phyloP scores from a whole-genome alignment of 2,329 filamentous ascomycete species.

The Pseudocercospora ulei region DNA sequence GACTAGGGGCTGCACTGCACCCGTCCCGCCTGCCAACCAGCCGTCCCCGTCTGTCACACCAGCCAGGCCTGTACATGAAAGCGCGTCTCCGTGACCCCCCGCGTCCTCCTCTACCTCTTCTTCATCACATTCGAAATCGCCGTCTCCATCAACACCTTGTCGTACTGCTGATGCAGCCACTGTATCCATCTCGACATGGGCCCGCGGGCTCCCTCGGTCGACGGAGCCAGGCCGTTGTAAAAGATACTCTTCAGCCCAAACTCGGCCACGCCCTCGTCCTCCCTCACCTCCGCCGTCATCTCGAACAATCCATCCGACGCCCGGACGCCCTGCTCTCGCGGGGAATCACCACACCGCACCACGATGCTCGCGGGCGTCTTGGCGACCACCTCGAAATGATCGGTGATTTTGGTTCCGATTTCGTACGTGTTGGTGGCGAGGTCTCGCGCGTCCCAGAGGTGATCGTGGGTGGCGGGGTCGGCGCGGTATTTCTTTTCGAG shows the following conservation, averaged over 20 bases:
- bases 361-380: slow-evolving; percentile 53
- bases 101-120: slow-evolving; percentile 8
- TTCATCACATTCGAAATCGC: slow-evolving; percentile 37
- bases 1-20: slow-evolving; percentile 24
- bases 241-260: slow-evolving; percentile 57
- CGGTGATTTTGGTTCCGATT: slow-evolving; percentile 54
- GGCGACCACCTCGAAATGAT: slow-evolving; percentile 63
- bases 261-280: slow-evolving; percentile 51
- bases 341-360: slow-evolving; percentile 57
- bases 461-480: slow-evolving; percentile 45
- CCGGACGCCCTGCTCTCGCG: slow-evolving; percentile 48
- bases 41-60: too few relatives aligned
- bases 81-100: neutral
- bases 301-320: slow-evolving; percentile 57
- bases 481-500: slow-evolving; percentile 51
- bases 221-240: slow-evolving; percentile 45
- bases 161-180: slow-evolving; percentile 48
- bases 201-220: slow-evolving; percentile 29
- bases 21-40: too few relatives aligned
- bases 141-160: slow-evolving; percentile 50
- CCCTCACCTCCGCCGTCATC: slow-evolving; percentile 53
- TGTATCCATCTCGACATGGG: slow-evolving; percentile 43
- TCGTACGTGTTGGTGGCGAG: slow-evolving; percentile 51
- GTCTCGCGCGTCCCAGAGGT: slow-evolving; percentile 53
- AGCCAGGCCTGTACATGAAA: too few relatives aligned